Evolutionary conservation across 2,329 filamentous ascomycete species (phyloP), one percentile per base, ranked within the genome.

Genomic region (Podosphaera aphanis): DNA sequence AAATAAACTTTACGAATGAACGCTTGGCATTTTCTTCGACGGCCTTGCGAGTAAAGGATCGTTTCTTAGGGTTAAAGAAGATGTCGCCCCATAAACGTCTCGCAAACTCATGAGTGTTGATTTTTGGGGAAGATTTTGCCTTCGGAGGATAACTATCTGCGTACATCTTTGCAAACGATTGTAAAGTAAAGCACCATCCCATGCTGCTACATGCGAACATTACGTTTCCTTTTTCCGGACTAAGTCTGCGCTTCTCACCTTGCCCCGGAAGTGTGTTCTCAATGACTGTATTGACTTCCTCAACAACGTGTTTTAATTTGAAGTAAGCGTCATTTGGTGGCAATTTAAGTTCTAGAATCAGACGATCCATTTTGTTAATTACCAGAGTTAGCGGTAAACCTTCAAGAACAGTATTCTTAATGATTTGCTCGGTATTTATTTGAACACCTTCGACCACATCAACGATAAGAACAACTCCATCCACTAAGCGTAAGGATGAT

Each of bases 401-500:
- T 60, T 94, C 83, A 23, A 93, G 68, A 2, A 94, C 80, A 2
- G 86, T 86, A 61, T 98, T 84, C 64, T 84, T 93, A 64, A 98
- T 94, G 56, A 93, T 86, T 60, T 94, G 83, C 63, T 98, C 88
- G 0, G 90, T 93, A 61, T 93, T 93, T 56, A 90, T 73, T 64
- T 95, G 90, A n/a, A 98, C 86, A n/a, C 90, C 90, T 62, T 98
- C 90, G 1, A 98, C 83, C 19, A 94, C 84, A 60, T 98, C 90
- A 15, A 98, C 86, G 13, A 98, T 79, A 43, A 98, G 66, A 45
- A 92, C 88, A 20, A 95, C 77, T 49, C 90, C 90, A 59, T 98
- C 90, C 3, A 82, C 86, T 44, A 98, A 64, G 37, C 90, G 76
- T 55, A 93, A 67, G 0, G 85, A 80, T 3, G 85, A 78, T 7